These are phyloP conservation scores for Backusella mclennaniae DNA, from an alignment of 192 early-diverging fungal genomes.

Conservation along the genomic window DNA sequence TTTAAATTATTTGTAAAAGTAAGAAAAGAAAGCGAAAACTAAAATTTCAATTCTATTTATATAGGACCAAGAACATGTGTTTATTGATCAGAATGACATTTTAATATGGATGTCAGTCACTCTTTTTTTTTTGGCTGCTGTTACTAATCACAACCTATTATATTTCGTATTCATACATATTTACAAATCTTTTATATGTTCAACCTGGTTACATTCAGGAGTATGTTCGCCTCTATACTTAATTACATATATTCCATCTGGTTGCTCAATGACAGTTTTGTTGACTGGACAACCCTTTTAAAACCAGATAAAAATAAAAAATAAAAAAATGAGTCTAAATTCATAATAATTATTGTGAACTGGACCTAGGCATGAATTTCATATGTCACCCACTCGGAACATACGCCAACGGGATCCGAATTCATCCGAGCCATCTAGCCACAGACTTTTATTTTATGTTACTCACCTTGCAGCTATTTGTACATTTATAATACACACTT, in stretches of 20 bases:
- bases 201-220: constrained; percentile 42
- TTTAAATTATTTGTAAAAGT: background rate
- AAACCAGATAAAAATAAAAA: background rate
- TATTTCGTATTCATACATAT: background rate
- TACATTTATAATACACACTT: constrained; percentile 62
- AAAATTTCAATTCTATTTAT: constrained; percentile 1
- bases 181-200: constrained; percentile 15
- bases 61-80: background rate
- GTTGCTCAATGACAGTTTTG: constrained; percentile 54
- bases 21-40: constrained; percentile 8
- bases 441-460: background rate
- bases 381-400: constrained; percentile 14
- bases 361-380: constrained; percentile 21
- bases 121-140: background rate
- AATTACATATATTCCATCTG: constrained; percentile 49
- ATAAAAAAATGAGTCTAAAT: constrained; percentile 8
- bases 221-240: constrained; percentile 55
- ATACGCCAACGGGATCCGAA: constrained; percentile 10
- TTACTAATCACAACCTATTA: background rate
- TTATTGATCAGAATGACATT: constrained; percentile 7
- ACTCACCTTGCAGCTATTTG: constrained; percentile 52
- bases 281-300: constrained; percentile 43
- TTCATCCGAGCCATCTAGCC: constrained; percentile 13
- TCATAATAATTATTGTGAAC: background rate
- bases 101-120: background rate